Base-by-base conservation (phyloP, 139 green algal species). In the Ostreobium quekettii region DNA sequence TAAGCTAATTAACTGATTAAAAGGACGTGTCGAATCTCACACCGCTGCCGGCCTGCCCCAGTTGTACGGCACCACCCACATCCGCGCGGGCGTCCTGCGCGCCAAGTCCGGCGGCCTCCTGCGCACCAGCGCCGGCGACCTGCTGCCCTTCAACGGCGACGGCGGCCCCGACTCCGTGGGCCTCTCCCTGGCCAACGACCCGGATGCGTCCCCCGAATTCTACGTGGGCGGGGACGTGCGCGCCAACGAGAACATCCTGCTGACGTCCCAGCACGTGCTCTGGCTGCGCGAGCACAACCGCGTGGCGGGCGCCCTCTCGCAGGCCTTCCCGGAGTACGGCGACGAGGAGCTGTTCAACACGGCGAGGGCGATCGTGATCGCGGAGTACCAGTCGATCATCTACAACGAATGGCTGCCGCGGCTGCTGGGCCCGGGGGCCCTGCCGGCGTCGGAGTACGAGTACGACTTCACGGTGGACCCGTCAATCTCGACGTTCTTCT, bases 341-440 rank as follows among this genome's bases (percentile, higher is more conserved):
- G 36, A 68, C 36, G 61, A 68, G 8, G 6, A 56, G 35, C n/a
- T 68, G 36, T 68, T 49, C 61, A n/a, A 68, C 22, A 56, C 36
- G 5, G 61, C 61, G 4, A 15, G 61, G 30, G 61, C 61, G 4
- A 56, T 68, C 11, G 7, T 48, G 22, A 68, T 68, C 26, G 61
- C 61, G 3, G 61, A 68, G 61, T 68, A 57, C 42, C 61, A 68
- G n/a, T 57, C 30, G 24, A 68, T 68, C 24, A 3, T 68, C 4
- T 68, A 68, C 61, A 56, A 29, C 3, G 61, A 68, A 29, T 68
- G 61, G 61, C 36, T 68, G 6, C 61, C 35, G 3, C 61, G 49
- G 6, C 24, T 68, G 4, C n/a, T 48, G 7, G 36, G 36, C 35
- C 3, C 3, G 35, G 4, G 30, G 36, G 30, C 36, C 15, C 36